Evolutionary conservation across 805 yeast genomes (phyloP).

Genomic region (Sugiyamaella qingdaonensis): DNA sequence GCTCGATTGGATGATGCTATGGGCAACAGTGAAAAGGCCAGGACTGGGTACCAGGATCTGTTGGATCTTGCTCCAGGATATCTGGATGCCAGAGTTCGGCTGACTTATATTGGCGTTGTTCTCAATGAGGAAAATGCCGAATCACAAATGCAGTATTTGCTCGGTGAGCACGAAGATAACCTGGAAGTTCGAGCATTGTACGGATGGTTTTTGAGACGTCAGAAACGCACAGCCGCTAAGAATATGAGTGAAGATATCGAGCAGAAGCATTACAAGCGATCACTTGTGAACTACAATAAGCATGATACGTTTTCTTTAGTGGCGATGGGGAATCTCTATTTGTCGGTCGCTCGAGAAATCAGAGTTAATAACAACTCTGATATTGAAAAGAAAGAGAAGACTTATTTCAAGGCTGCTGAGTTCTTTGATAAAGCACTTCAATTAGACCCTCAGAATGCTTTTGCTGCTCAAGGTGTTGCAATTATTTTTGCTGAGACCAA

Average conservation of each 20-base stretch:
- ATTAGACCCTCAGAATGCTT: slow-evolving; percentile 78
- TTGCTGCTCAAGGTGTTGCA: slow-evolving; percentile 97
- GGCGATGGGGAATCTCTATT: slow-evolving; percentile 84
- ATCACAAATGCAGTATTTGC: slow-evolving; percentile 46
- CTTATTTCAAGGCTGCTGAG: slow-evolving; percentile 87
- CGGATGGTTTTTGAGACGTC: slow-evolving; percentile 73
- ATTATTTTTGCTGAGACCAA: slow-evolving; percentile 85
- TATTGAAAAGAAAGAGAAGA: slow-evolving; percentile 59
- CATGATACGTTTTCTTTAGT: slow-evolving; percentile 88
- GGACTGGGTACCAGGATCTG: slow-evolving; percentile 50
- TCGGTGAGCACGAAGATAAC: slow-evolving; percentile 53
- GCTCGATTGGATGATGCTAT: slow-evolving; percentile 66
- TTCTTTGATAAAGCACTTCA: slow-evolving; percentile 83
- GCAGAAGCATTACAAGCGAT: slow-evolving; percentile 76
- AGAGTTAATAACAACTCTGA: slow-evolving; percentile 47
- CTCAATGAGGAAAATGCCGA: slow-evolving; percentile 42
- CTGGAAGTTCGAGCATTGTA: slow-evolving; percentile 85
- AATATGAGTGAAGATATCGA: slow-evolving; percentile 60
- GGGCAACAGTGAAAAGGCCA: slow-evolving; percentile 37
- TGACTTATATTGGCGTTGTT: slow-evolving; percentile 55
- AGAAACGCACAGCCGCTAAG: slow-evolving; percentile 25
- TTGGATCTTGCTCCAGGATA: slow-evolving; percentile 62
- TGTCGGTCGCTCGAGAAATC: slow-evolving; percentile 70
- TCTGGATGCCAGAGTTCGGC: slow-evolving; percentile 69
- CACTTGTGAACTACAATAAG: slow-evolving; percentile 68